Evolutionary conservation across 1,139 yeast genomes (phyloP).

Genomic region (Saccharomyces uvarum): DNA sequence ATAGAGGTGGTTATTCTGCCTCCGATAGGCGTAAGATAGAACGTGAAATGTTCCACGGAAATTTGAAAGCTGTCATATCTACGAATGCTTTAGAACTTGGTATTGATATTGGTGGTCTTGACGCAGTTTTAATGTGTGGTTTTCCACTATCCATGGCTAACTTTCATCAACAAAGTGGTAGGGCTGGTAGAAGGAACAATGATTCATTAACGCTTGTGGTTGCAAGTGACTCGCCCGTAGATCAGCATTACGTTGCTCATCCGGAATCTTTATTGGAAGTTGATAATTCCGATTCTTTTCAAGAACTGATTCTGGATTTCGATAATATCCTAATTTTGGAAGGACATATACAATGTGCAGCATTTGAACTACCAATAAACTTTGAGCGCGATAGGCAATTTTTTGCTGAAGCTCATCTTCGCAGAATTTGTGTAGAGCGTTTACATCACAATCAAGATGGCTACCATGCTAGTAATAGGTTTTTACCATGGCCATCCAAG

Average conservation of each 20-base stretch:
- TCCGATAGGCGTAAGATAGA: slow-evolving; percentile 81
- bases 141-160: slow-evolving; percentile 83
- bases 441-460: slow-evolving; percentile 44
- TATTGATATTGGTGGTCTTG: slow-evolving; percentile 85
- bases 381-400: slow-evolving; percentile 46
- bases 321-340: slow-evolving; percentile 55
- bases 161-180: slow-evolving; percentile 89
- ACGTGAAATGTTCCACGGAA: slow-evolving; percentile 80
- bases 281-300: slow-evolving; percentile 36
- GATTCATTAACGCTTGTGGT: slow-evolving; percentile 76
- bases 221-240: slow-evolving; percentile 79
- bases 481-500: slow-evolving; percentile 73
- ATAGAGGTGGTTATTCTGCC: slow-evolving; percentile 90
- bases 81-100: slow-evolving; percentile 95
- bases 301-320: slow-evolving; percentile 46
- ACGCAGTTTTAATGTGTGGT: slow-evolving; percentile 86
- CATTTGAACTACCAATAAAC: slow-evolving; percentile 67
- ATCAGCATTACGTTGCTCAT: slow-evolving; percentile 71
- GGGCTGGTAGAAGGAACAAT: slow-evolving; percentile 80
- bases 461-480: slow-evolving; percentile 54
- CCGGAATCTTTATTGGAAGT: slow-evolving; percentile 53
- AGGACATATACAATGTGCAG: slow-evolving; percentile 90
- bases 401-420: slow-evolving; percentile 40
- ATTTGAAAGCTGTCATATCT: slow-evolving; percentile 76
- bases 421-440: slow-evolving; percentile 38